Conservation (phyloP, 805 yeast species). For the Candida orba region DNA sequence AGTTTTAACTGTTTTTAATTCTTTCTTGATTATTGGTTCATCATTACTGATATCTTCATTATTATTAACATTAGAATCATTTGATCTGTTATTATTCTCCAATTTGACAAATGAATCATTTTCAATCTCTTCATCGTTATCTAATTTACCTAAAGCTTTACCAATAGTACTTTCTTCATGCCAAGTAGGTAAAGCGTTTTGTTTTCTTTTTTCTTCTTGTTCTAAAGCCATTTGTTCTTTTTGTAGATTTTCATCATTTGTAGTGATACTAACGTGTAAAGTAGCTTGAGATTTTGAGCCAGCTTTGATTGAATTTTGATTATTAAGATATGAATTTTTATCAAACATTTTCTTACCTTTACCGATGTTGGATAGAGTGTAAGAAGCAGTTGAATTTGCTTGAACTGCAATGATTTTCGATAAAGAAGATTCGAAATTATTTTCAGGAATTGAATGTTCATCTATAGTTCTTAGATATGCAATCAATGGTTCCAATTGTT, state of each 20-base stretch:
- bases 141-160: slow-evolving; percentile 46
- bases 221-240: slow-evolving; percentile 60
- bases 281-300: slow-evolving; percentile 73
- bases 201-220: slow-evolving; percentile 67
- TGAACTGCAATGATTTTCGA: slow-evolving; percentile 82
- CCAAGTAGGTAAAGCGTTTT: slow-evolving; percentile 97
- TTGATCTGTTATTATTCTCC: too few species aligned
- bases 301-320: slow-evolving; percentile 38
- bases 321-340: slow-evolving; percentile 29
- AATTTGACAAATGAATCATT: too few species aligned
- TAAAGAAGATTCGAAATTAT: slow-evolving; percentile 80
- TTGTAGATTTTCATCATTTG: slow-evolving; percentile 71
- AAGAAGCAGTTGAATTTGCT: slow-evolving; percentile 60
- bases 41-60: slow-evolving; percentile 25
- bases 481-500: slow-evolving; percentile 82
- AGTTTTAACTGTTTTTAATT: slow-evolving; percentile 5
- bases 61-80: not conserved
- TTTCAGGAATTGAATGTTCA: slow-evolving; percentile 74
- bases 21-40: slow-evolving; percentile 1
- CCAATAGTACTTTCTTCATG: slow-evolving; percentile 90
- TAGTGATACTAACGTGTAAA: slow-evolving; percentile 79
- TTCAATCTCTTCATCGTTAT: slow-evolving; percentile 38
- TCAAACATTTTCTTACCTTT: slow-evolving; percentile 38
- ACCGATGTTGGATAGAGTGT: slow-evolving; percentile 47
- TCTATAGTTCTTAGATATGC: slow-evolving; percentile 76